Evolutionary conservation across 768 basidiomycete genomes (phyloP), one percentile per base, ranked within the genome.

Genomic region (Asterophora parasitica): DNA sequence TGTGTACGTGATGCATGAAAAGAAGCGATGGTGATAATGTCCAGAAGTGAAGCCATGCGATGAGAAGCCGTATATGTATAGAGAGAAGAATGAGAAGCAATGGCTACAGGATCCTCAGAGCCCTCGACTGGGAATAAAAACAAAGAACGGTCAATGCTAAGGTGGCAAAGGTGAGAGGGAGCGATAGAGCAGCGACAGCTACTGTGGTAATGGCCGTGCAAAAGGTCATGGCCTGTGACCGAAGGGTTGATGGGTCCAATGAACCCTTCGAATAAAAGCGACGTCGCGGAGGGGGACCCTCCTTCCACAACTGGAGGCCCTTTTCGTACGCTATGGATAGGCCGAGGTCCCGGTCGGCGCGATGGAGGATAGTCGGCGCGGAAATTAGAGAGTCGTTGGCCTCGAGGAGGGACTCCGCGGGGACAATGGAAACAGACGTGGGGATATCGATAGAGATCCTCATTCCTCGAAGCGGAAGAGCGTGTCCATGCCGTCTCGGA

Each of bases 101-200:
- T 15, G n/a, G 23, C 40, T 47, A 69, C 20, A 70, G 51, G 42
- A 70, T 62, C 44, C 69, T 59, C 44, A 71, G 60, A 26, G 66
- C 64, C 35, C 59, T 57, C 4, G 70, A 68, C 34, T 59, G 62
- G 19, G 66, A 68, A 58, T 72, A 72, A 55, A 66, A 74, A 51
- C 70, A 73, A 31, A 73, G 51, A 38, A 74, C 57, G 30, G 66
- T 70, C 42, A 72, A 54, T 36, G 67, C 60, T 19, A 73, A 42
- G 20, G 68, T 68, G 11, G 69, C 61, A 33, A 69, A 58, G 12
- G 70, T 64, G 47, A 71, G 50, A 26, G 68, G 65, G 44, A 71
- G 53, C 10, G 67, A 64, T 36, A 71, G 32, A 46, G 59, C 58
- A 17, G 60, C 57, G 41, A 61, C 58, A 8, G 62, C 50, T 12